Evolutionary conservation across 2,329 filamentous ascomycete genomes (phyloP), one percentile per base, ranked within the genome.

Genomic region (Tolypocladium inflatum): DNA sequence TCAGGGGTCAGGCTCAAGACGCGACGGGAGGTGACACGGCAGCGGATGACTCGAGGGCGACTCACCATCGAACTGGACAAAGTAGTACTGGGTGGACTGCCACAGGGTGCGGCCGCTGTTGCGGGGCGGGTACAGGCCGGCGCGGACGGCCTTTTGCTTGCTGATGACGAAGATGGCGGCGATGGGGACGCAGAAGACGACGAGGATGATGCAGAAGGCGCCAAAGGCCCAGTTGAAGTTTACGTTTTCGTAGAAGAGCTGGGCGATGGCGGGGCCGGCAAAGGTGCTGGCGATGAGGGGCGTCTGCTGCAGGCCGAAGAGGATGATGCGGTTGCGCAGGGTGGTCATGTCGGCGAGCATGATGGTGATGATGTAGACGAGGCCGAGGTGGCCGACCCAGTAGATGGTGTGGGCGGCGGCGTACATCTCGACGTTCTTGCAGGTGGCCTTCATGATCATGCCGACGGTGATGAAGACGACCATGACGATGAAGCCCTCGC

Each of bases 401-500:
- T 86, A 87, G 59, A 89, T 82, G 4, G 86, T 82, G 62, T 85
- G 76, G 33, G 80, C 84, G 6, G 82, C 83, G 52, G 80, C 79
- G 66, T 84, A 87, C 3, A 79, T 81, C 61, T 80, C 73, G 39
- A 87, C 75, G 59, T 80, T 80, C 43, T 79, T 73, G 65, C 78
- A 86, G 1, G 76, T 74, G 19, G 86, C 86, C 74, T 86, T 87
- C 70, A 89, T 79, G 62, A 85, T 78, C 67, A 86, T 81, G 9
- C 79, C 76, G 57, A 84, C 68, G 60, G 80, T 72, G 59, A 74
- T 74, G 35, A 80, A 68, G 35, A 76, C 43, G 17, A 79, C 64
- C 63, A 74, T 74, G 56, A 73, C 64, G 30, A 71, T 63, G 62
- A 79, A 79, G 1, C 76, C 77, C 59, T 80, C 74, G 43, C 73